phyloP scores from a whole-genome alignment of 805 yeast genomes.

The Wickerhamiella kurtzmanii region DNA sequence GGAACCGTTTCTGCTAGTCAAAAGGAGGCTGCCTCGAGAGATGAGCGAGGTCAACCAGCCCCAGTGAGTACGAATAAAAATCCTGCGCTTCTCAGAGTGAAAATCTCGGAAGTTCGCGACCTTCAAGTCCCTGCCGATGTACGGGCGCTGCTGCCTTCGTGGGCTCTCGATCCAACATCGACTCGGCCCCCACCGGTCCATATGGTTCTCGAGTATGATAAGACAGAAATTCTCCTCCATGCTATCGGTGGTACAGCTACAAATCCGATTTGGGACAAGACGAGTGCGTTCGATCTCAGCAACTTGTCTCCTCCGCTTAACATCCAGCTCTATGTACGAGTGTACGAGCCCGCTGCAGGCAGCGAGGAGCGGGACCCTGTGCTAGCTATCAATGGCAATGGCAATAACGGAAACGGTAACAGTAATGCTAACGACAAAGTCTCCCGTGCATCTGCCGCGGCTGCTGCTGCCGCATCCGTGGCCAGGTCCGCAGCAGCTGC shows the following conservation, averaged over 20 bases:
- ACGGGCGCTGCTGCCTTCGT: conserved; percentile 21
- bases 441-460: neutral
- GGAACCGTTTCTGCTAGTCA: conserved; percentile 22
- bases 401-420: neutral
- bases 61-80: conserved; percentile 4
- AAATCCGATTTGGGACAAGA: conserved; percentile 73
- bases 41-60: conserved; percentile 1
- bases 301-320: conserved; percentile 46
- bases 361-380: conserved; percentile 14
- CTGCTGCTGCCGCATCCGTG: conserved; percentile 38
- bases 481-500: conserved; percentile 22
- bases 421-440: neutral
- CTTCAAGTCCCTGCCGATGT: conserved; percentile 35
- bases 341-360: conserved; percentile 32
- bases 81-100: conserved; percentile 36
- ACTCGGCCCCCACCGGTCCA: conserved; percentile 54
- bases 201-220: conserved; percentile 86
- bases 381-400: conserved; percentile 4
- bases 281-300: conserved; percentile 81
- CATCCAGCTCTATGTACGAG: conserved; percentile 62
- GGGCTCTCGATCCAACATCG: conserved; percentile 30
- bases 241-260: conserved; percentile 73
- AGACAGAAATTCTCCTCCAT: conserved; percentile 78
- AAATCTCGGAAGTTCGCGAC: conserved; percentile 29
- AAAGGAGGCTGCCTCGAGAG: neutral